These are phyloP conservation scores for Erysimum cheiranthoides DNA, from an alignment of 345 rosid species.

Conservation along the genomic window DNA sequence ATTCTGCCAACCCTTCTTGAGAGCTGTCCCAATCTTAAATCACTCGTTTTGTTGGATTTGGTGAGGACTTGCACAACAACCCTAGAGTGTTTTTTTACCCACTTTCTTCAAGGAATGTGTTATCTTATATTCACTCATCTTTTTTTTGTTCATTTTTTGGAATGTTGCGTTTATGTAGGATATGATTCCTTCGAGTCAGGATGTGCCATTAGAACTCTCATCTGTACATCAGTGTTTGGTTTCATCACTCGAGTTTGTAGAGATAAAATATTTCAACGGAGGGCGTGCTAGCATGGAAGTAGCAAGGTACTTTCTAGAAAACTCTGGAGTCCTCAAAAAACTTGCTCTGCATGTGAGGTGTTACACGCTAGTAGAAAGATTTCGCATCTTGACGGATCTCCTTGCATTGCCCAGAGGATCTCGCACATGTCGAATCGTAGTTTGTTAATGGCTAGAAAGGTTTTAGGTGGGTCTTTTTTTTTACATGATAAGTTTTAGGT, in stretches of 20 bases:
- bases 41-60: slow-evolving; percentile 8
- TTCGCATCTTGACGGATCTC: slow-evolving; percentile 7
- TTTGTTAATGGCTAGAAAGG: slow-evolving; percentile 1
- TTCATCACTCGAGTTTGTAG: slow-evolving; percentile 38
- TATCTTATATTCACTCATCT: background rate
- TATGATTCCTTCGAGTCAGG: background rate
- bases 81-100: background rate
- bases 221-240: slow-evolving; percentile 27
- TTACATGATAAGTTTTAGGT: background rate
- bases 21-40: slow-evolving; percentile 26
- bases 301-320: slow-evolving; percentile 29
- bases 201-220: background rate
- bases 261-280: slow-evolving; percentile 11
- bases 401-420: slow-evolving; percentile 37
- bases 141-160: background rate
- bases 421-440: background rate
- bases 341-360: slow-evolving; percentile 9
- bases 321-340: slow-evolving; percentile 23
- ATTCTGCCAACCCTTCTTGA: slow-evolving; percentile 13
- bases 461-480: background rate
- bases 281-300: slow-evolving; percentile 20
- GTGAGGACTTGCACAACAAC: slow-evolving; percentile 12
- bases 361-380: background rate
- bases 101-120: background rate
- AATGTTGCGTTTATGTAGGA: slow-evolving; percentile 21